Evolutionary conservation across 441 rosid species (phyloP), one percentile per base, ranked within the genome.

Genomic region (Viola pubescens): DNA sequence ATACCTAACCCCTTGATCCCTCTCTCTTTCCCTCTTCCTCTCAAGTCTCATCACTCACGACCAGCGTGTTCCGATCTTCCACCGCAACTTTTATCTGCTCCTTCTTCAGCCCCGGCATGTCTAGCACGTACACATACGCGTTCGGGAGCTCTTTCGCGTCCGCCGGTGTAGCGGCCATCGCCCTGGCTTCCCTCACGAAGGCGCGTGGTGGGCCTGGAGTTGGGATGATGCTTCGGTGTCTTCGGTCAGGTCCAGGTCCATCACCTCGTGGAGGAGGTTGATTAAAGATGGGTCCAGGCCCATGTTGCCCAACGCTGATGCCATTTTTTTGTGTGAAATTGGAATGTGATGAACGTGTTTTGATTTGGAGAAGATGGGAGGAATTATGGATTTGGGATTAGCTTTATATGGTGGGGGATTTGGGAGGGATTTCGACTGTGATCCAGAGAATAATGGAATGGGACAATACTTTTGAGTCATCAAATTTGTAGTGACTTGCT

Each of bases 91-190:
- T 84, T 41, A 84, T 74, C 56, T 78, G 75, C 0, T 64, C 73
- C 2, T 71, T 52, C 59, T 74, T 85, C 52, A 82, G 63, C 1
- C 92, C 86, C 6, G 82, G 85, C 89, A 83, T 79, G 77, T 88
- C 88, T n/a, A 88, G 69, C 6, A 85, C 75, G 70, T 82, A 83
- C 0, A 62, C 67, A 53, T 72, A 85, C 1, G 79, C 63, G 34
- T 71, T 55, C 0, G 77, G 79, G 7, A 60, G 63, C 59, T 88
- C 89, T 4, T 71, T 73, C 51, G 69, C 81, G 38, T 85, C 95
- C 0, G 85, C 85, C 0, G 88, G 86, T 0, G 95, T 88, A 8
- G 81, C 77, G 0, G 86, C 87, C 90, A 85, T 85, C 1, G 88
- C 90, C 46, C 73, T 79, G 0, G 83, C 79, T 4, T 88, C 90